Percentiles rank a stretch among this genome's conserved stretches.
These are phyloP conservation scores for Vachellia collinsii DNA, from an alignment of 306 rosid species.

Conservation along the genomic window DNA sequence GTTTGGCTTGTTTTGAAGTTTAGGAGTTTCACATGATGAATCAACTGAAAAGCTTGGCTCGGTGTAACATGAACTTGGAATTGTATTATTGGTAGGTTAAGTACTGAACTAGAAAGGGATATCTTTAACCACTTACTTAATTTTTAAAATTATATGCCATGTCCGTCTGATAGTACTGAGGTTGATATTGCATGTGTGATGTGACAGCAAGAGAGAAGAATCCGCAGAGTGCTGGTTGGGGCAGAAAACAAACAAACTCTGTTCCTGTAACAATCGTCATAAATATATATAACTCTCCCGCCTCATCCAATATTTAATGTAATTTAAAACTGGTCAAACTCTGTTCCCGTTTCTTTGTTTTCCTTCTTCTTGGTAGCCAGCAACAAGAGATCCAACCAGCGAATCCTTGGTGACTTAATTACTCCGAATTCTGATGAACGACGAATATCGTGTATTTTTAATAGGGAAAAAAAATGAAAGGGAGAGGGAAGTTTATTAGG, in stretches of 20 bases:
- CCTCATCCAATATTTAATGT: background rate
- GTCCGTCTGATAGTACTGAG: constrained; percentile 7
- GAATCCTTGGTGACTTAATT: background rate
- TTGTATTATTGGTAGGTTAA: background rate
- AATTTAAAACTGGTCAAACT: background rate
- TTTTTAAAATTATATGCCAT: background rate
- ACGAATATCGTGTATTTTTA: background rate
- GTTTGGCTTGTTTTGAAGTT: constrained; percentile 12
- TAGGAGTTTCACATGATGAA: background rate
- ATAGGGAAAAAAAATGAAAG: background rate
- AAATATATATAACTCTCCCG: background rate
- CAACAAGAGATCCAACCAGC: background rate
- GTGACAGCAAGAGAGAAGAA: constrained; percentile 9
- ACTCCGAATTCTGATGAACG: background rate
- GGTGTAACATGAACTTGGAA: background rate
- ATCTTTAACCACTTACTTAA: background rate
- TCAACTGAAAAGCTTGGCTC: background rate
- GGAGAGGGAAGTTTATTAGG: background rate
- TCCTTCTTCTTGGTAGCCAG: background rate
- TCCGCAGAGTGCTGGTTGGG: background rate
- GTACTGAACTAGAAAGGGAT: background rate
- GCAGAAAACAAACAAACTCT: constrained; percentile 4
- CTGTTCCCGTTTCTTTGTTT: background rate
- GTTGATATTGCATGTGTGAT: constrained; percentile 23
- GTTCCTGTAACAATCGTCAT: constrained; percentile 5